Base-by-base conservation (phyloP, 179 eudicot species). In the Spergularia azorica region DNA sequence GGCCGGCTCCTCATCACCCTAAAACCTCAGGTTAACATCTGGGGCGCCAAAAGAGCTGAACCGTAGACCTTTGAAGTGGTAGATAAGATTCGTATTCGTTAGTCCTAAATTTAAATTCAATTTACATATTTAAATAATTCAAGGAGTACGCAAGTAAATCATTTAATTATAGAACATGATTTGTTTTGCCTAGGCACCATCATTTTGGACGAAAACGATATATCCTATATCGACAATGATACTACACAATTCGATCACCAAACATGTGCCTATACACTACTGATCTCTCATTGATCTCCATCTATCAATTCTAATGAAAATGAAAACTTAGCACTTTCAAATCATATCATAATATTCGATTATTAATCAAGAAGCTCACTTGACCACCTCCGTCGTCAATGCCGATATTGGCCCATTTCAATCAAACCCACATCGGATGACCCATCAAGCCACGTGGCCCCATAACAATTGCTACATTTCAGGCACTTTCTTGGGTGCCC, bases 401-500 rank as follows among this genome's bases (percentile, higher is more conserved):
- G 83, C 55, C 80, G 66, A 67, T 51, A 63, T 43, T 63, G 81
- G 71, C 65, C 72, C 61, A 74, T 20, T 26, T 55, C 13, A 9
- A 17, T 0, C 63, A 61, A 76, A 70, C 76, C 84, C 84, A 80
- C 72, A 67, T n/a, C 48, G 18, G 63, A 77, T 82, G 79, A 82
- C 77, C 32, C 32, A 78, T 64, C 73, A 79, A 36, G 46, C 79
- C 85, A 82, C 75, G 71, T 78, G 79, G 82, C 43, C 68, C 84
- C 60, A 67, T 32, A 12, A 16, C 73, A 65, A 56, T 36, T 78
- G 77, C 85, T 79, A 82, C 60, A 50, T 65, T 75, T 71, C 17
- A 79, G 85, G 85, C 79, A 71, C 82, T 70, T 75, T 82, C 77
- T 68, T 78, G 67, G 79, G 73, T 78, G 70, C 79, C 72, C 67